A percentile compares a stretch with the other conserved stretches of the same genome.
phyloP scores from a whole-genome alignment of 345 rosid genomes.

The Eutrema japonicum region DNA sequence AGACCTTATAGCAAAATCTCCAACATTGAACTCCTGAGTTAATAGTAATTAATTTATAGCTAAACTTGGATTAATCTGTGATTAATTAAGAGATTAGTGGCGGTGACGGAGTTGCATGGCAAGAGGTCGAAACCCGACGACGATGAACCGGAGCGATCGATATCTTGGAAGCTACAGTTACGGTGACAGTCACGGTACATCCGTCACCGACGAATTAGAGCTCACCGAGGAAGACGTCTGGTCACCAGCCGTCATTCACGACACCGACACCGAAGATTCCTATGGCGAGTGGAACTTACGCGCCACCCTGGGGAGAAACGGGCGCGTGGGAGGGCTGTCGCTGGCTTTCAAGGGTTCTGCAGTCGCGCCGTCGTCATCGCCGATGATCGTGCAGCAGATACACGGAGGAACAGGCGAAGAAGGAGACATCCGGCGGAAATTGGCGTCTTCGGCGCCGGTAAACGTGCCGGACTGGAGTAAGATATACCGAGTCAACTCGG shows the following conservation, averaged over 20 bases:
- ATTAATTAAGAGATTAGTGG: not conserved
- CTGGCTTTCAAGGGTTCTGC: conserved; percentile 59
- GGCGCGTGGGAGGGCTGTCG: conserved; percentile 69
- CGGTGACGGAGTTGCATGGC: conserved; percentile 34
- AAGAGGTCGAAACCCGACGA: conserved; percentile 31
- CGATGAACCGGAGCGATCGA: conserved; percentile 42
- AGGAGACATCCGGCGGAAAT: conserved; percentile 26
- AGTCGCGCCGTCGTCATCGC: conserved; percentile 39
- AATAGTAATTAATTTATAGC: not conserved
- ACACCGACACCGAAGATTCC: not conserved
- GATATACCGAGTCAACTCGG: conserved; percentile 76
- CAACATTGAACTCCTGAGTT: not conserved
- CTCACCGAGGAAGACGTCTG: conserved; percentile 80
- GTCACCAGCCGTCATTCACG: conserved; percentile 56
- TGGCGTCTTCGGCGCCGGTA: conserved; percentile 73
- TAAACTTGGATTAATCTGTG: not conserved
- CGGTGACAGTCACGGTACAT: conserved; percentile 33
- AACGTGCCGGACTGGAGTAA: conserved; percentile 97
- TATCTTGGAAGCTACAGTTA: conserved; percentile 41
- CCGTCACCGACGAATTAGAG: conserved; percentile 49
- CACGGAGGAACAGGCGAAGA: conserved; percentile 45
- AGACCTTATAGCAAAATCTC: conserved; percentile 43
- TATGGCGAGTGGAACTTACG: conserved; percentile 53
- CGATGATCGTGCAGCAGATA: conserved; percentile 72
- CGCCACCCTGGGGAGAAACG: conserved; percentile 19